Conservation (phyloP, 208 protist species). For the Crithidia brevicula region DNA sequence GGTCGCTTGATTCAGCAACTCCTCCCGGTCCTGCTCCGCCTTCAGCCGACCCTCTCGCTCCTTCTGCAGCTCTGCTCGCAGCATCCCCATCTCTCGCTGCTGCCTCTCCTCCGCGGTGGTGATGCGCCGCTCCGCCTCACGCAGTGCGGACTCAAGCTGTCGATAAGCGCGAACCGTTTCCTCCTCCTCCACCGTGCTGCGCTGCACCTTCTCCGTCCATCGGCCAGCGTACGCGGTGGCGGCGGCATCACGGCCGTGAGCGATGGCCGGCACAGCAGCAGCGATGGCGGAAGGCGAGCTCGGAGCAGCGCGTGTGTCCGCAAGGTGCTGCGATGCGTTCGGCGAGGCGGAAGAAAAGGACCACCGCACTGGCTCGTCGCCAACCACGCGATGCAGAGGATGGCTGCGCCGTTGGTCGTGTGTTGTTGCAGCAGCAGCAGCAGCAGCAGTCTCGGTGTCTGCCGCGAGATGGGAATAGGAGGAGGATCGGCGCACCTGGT, state of each 20-base stretch:
- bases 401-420: neutral
- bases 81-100: slow-evolving; percentile 30
- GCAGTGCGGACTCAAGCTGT: slow-evolving; percentile 27
- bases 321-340: neutral
- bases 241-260: slow-evolving; percentile 10
- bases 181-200: slow-evolving; percentile 12
- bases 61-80: slow-evolving; percentile 34
- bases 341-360: slow-evolving; percentile 1
- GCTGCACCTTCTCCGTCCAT: slow-evolving; percentile 15
- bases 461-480: neutral
- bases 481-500: neutral
- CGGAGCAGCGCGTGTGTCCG: neutral
- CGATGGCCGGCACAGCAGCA: slow-evolving; percentile 23
- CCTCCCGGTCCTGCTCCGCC: slow-evolving; percentile 40
- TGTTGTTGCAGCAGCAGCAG: too few relatives aligned
- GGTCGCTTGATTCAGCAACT: slow-evolving; percentile 27
- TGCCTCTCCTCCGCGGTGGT: slow-evolving; percentile 19
- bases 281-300: slow-evolving; percentile 12
- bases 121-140: neutral
- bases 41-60: slow-evolving; percentile 26
- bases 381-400: neutral
- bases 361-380: slow-evolving; percentile 1
- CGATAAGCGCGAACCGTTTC: slow-evolving; percentile 20
- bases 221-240: slow-evolving; percentile 5
- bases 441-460: neutral